Conservation (phyloP, 2,329 filamentous ascomycete genomes). For the Alternaria sp. region DNA sequence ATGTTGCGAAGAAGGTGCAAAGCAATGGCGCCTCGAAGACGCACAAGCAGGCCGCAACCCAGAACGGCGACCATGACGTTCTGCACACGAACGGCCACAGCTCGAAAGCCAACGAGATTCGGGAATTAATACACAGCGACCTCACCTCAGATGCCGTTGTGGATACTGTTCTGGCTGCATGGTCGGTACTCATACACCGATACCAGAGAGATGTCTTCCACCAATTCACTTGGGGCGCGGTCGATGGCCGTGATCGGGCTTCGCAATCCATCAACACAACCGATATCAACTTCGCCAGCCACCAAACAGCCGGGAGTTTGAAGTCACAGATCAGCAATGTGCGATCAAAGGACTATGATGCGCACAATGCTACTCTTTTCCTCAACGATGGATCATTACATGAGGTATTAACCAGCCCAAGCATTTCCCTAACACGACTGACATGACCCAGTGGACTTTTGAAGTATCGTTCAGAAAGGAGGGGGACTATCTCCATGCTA, state of each 20-base stretch:
- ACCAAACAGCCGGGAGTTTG: conserved; percentile 21
- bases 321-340: conserved; percentile 18
- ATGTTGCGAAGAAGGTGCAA: conserved; percentile 21
- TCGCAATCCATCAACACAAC: conserved; percentile 24
- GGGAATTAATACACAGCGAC: conserved; percentile 16
- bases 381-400: conserved; percentile 39
- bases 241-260: conserved; percentile 1
- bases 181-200: conserved; percentile 38
- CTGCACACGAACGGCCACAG: conserved; percentile 5
- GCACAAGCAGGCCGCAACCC: conserved; percentile 11
- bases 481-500: conserved; percentile 40
- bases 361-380: conserved; percentile 20
- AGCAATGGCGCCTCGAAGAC: conserved; percentile 14
- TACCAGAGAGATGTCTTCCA: conserved; percentile 43
- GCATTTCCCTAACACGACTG: not conserved
- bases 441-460: conserved; percentile 36
- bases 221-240: conserved; percentile 36
- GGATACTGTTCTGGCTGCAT: conserved; percentile 37
- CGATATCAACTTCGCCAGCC: conserved; percentile 24
- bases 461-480: conserved; percentile 34
- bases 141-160: conserved; percentile 18
- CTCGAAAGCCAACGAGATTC: conserved; percentile 21
- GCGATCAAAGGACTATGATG: conserved; percentile 17
- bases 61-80: conserved; percentile 3
- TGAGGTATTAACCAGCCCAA: conserved; percentile 26